Evolutionary conservation across 768 basidiomycete species (phyloP).

Genomic region (Tulasnella calospora): DNA sequence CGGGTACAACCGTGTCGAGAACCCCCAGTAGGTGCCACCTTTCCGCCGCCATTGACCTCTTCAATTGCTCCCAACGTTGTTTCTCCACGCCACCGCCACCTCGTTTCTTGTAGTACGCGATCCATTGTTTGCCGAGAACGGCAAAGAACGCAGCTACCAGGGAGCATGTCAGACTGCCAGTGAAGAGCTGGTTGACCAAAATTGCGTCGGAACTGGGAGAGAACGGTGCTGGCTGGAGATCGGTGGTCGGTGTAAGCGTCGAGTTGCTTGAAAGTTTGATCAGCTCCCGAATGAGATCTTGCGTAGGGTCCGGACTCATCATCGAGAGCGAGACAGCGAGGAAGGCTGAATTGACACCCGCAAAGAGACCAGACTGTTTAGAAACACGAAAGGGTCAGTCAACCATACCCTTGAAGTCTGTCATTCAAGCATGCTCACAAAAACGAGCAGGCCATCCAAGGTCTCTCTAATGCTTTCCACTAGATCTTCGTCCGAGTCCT

Average conservation of each 20-base stretch:
- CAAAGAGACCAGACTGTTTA: background rate
- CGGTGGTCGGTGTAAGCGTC: background rate
- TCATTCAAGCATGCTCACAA: background rate
- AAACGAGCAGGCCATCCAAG: background rate
- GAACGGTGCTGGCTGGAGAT: background rate
- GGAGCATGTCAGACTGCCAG: conserved; percentile 4
- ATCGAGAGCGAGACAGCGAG: background rate
- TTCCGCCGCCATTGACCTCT: background rate
- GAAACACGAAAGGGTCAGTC: background rate
- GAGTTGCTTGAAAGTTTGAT: background rate
- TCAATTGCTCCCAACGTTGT: conserved; percentile 1
- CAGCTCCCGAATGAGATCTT: background rate
- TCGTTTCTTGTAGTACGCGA: conserved; percentile 4
- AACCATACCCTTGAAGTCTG: background rate
- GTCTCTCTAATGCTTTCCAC: background rate
- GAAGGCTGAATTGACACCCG: conserved; percentile 1
- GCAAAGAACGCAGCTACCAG: conserved; percentile 5
- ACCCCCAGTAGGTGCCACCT: background rate
- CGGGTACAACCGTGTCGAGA: background rate
- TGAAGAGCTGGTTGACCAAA: conserved; percentile 10
- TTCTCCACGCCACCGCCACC: background rate
- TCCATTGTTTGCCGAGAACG: conserved; percentile 16
- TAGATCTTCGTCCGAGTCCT: background rate
- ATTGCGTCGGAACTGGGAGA: conserved; percentile 1
- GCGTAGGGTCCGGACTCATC: background rate